Evolutionary conservation across 192 early-diverging fungal species (phyloP), one percentile per base, ranked within the genome.

Genomic region (Piromyces finnis): DNA sequence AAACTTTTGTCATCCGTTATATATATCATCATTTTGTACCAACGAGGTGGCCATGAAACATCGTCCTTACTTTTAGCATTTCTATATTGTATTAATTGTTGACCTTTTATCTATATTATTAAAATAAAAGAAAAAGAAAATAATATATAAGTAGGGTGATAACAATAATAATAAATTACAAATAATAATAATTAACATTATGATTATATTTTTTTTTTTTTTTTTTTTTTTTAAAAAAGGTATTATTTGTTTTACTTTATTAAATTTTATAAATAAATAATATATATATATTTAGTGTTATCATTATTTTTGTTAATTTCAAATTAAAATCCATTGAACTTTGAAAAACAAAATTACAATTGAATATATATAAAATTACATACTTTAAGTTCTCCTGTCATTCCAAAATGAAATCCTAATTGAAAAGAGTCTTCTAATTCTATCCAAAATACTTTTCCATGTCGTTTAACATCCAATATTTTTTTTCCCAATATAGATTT

Each of bases 41-140:
- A 96, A 29, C 84, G 83, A 28, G 94, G 94, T 27, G 94, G 94
- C 89, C 92, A 93, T 26, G 82, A n/a, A n/a, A n/a, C 84, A 12
- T 83, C 86, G 29, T 78, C 83, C 15, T 77, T 79, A n/a, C 80
- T 78, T 82, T 17, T 79, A 79, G 77, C 81, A 78, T 78, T 81
- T 26, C 81, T 80, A 79, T 80, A 82, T 39, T 78, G 18, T 68
- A 83, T 41, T 78, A 41, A 59, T 78, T 78, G 80, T 77, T 84
- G 77, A 27, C 79, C 83, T 29, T 86, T 79, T 29, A 85, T 80
- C 80, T 87, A 27, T 30, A 87, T 78, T 77, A 80, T 78, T 26
- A 85, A 11, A 14, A 28, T 29, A n/a, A n/a, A n/a, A n/a, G n/a
- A n/a, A n/a, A n/a, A n/a, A n/a, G n/a, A n/a, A n/a, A n/a, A n/a